Evolutionary conservation across 331 rosid species (phyloP).

Genomic region (Pyrus hybrid): DNA sequence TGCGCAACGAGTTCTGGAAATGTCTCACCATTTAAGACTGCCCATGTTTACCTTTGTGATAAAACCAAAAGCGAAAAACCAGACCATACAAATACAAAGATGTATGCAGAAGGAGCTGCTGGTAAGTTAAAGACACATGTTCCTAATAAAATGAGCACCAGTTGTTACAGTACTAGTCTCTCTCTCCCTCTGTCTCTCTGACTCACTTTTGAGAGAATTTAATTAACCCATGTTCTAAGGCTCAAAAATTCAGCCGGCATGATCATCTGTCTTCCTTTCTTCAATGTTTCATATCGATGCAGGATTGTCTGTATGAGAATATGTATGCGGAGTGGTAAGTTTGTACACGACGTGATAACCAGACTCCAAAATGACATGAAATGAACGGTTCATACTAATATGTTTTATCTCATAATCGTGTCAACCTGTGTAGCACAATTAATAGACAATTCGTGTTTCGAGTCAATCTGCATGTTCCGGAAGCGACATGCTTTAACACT

Average conservation of each 20-base stretch:
- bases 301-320: background rate
- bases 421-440: background rate
- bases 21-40: constrained; percentile 26
- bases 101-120: background rate
- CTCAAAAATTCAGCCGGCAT: constrained; percentile 8
- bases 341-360: background rate
- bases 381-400: background rate
- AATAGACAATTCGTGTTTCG: background rate
- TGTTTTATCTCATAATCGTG: background rate
- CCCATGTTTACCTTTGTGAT: constrained; percentile 27
- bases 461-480: too few species aligned
- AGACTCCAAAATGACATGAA: fast-evolving
- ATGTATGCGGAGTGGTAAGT: background rate
- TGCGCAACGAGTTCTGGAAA: constrained; percentile 10
- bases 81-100: background rate
- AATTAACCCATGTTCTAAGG: constrained; percentile 25
- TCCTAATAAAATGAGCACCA: constrained; percentile 26
- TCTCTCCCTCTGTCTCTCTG: background rate
- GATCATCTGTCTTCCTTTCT: constrained; percentile 16
- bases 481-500: too few species aligned
- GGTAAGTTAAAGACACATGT: constrained; percentile 3
- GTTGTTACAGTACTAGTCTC: constrained; percentile 1
- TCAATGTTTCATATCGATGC: background rate
- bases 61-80: constrained; percentile 8
- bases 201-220: constrained; percentile 12